Evolutionary conservation across 176 grass and related monocot species (phyloP), one percentile per base, ranked within the genome.

Genomic region (Juncus inflexus): DNA sequence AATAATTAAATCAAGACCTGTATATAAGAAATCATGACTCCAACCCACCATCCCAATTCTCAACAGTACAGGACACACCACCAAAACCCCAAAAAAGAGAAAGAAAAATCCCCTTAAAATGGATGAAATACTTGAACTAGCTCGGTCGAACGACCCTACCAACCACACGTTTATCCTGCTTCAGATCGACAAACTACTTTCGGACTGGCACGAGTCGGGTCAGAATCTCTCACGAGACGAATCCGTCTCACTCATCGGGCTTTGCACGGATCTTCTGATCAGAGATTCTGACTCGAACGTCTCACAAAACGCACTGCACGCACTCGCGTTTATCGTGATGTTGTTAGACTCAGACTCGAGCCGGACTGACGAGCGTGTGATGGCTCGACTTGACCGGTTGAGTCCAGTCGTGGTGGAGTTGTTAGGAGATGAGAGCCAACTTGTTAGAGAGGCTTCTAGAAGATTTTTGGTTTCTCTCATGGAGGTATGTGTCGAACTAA

Each of bases 401-500:
- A 70, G 75, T 3, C 82, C 79, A 42, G 40, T 85, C 19, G 82
- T 90, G 39, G 61, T 90, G 1, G 82, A 35, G 50, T 40, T 61
- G 62, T 82, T 90, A 10, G 75, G 86, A 9, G 82, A 90, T 69
- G 79, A 58, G 9, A 74, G 81, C 61, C 66, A 82, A 52, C 75
- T 64, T 56, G 79, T 86, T 38, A 72, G 86, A 78, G 86, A 90
- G 70, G 82, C 82, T 28, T 76, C 86, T 15, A 86, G 82, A 80
- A 85, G 65, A 35, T 86, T 82, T 74, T 71, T 90, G 64, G 56
- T 90, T 39, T 72, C 67, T 67, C 82, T 86, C 64, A 90, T 90
- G 82, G 82, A 86, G 86, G 86, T 90, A 90, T 35, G n/a, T 37
- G 9, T 55, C 3, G 7, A 2, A 80, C 61, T 37, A 35, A 15